Evolutionary conservation across 2,329 filamentous ascomycete genomes (phyloP), one percentile per base, ranked within the genome.

Genomic region (Byssochlamys sp.): DNA sequence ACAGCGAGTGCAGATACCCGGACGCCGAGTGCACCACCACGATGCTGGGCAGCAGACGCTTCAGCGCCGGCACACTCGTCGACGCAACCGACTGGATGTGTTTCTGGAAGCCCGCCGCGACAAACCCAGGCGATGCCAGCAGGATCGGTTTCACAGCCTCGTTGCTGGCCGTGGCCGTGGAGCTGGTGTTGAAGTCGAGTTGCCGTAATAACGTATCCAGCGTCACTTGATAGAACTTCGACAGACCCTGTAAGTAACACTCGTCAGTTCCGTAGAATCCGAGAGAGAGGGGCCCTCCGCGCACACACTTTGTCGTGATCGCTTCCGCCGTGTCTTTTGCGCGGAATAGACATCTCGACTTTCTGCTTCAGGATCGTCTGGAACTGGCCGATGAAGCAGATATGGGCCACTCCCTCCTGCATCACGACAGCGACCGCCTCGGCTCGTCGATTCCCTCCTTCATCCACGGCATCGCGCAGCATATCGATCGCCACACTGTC

Each of bases 391-490:
- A 80, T 75, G 58, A 79, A 78, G 60, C 76, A 78, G n/a, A 80
- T 77, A 67, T 79, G 77, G 3, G 77, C 77, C 10, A 80, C 55
- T 1, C 76, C 78, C 62, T 97, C 92, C 66, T 95, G 89, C 88
- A 99, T 92, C 26, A 97, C 89, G 0, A 97, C 87, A 0, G 94
- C 92, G 57, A 91, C 90, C 19, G 95, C 81, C 60, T 92, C 88
- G 0, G 90, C 91, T 60, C 88, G 85, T 67, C 87, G 86, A 62
- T 90, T 87, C 3, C 73, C 73, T 1, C 73, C 65, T 64, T 89
- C 84, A 65, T 89, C 86, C 12, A 92, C 81, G 0, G 91, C 87
- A 70, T 96, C 90, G 57, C 83, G 80, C 10, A 99, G 81, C 52
- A 89, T 87, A 59, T 89, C 85, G 53, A 87, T 77, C 2, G 91